Conservation (phyloP, 2,329 filamentous ascomycete species). For the Mollisia scopiformis region DNA sequence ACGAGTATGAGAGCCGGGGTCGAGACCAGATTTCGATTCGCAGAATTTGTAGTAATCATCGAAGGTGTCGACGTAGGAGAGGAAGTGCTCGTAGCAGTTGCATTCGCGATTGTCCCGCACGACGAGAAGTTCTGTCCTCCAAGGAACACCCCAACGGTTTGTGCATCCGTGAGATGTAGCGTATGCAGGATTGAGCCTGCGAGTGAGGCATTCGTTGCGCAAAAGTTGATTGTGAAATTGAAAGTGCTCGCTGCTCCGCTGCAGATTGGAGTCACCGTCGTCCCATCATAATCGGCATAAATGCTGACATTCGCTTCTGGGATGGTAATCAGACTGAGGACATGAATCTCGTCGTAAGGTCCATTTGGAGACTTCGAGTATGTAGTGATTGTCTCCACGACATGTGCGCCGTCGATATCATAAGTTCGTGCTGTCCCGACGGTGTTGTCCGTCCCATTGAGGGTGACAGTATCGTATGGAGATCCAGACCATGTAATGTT, state of each 20-base stretch:
- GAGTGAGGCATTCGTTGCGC: slow-evolving; percentile 25
- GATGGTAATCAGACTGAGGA: slow-evolving; percentile 26
- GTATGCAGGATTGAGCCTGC: slow-evolving; percentile 23
- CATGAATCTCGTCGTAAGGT: slow-evolving; percentile 31
- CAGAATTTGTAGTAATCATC: slow-evolving; percentile 3
- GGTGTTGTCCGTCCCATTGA: slow-evolving; percentile 32
- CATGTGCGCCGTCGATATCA: slow-evolving; percentile 21
- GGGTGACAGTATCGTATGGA: slow-evolving; percentile 20
- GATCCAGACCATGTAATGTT: slow-evolving; percentile 33
- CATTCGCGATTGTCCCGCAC: slow-evolving; percentile 21
- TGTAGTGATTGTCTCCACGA: slow-evolving; percentile 27
- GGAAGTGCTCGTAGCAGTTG: slow-evolving; percentile 4
- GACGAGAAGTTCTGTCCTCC: slow-evolving; percentile 29
- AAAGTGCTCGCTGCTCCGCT: slow-evolving; percentile 25
- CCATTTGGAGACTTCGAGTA: slow-evolving; percentile 27
- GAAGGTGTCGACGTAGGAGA: slow-evolving; percentile 6
- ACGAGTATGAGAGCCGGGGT: background rate
- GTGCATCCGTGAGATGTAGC: slow-evolving; percentile 25
- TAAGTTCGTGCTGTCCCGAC: slow-evolving; percentile 30
- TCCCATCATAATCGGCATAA: slow-evolving; percentile 29
- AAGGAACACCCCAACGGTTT: slow-evolving; percentile 26
- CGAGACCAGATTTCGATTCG: background rate
- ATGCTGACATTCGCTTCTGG: slow-evolving; percentile 26
- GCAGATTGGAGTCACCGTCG: slow-evolving; percentile 28
- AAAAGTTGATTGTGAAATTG: slow-evolving; percentile 33